Conservation (phyloP, 208 protist species). For the Wallacemonas collosoma region DNA sequence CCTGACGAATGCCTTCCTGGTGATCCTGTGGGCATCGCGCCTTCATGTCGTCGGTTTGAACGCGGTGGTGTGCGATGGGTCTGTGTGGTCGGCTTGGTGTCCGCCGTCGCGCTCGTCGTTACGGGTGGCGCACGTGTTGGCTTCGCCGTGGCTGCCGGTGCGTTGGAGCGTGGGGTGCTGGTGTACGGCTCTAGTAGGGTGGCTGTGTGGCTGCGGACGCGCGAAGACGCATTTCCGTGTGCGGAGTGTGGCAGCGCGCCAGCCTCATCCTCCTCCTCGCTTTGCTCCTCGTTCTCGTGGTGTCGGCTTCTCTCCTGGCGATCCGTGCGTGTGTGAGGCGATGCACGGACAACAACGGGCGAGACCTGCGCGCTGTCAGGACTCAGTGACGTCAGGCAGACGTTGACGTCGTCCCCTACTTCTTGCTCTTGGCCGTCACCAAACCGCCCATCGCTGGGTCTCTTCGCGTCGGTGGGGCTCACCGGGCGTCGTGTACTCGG, state of each 20-base stretch:
- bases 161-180: background rate
- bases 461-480: background rate
- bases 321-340: background rate
- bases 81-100: background rate
- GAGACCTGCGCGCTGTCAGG: conserved; percentile 3
- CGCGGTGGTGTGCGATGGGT: conserved; percentile 10
- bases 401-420: background rate
- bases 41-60: background rate
- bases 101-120: background rate
- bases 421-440: background rate
- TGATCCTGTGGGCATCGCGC: background rate
- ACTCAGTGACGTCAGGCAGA: background rate
- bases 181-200: background rate
- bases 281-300: no score
- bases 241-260: no score
- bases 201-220: background rate
- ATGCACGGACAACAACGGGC: background rate
- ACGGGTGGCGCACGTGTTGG: background rate
- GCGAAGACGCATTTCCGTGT: background rate
- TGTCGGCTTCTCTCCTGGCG: background rate
- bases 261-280: no score
- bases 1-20: background rate
- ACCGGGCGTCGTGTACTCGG: background rate
- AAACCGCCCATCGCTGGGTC: background rate
- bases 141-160: background rate